These are phyloP conservation scores for Marasmius sp. DNA, from an alignment of 1,284 basidiomycete species.

Conservation along the genomic window DNA sequence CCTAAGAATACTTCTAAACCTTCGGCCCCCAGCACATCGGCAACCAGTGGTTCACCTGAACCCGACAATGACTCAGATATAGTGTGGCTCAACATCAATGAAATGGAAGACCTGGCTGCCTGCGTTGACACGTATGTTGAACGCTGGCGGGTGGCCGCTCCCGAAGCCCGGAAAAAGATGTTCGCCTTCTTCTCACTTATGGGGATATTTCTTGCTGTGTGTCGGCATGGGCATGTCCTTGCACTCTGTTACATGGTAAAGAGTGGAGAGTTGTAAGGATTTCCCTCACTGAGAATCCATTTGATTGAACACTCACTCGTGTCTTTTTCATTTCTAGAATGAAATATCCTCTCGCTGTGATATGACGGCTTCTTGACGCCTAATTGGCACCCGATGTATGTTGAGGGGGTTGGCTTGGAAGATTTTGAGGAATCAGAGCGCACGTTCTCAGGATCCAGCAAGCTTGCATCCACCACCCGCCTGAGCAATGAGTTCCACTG, in stretches of 20 bases:
- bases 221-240: slow-evolving; percentile 32
- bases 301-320: background rate
- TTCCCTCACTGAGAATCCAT: background rate
- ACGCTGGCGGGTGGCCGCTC: slow-evolving; percentile 32
- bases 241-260: slow-evolving; percentile 33
- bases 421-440: slow-evolving; percentile 34
- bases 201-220: slow-evolving; percentile 31
- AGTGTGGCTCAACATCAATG: slow-evolving; percentile 13
- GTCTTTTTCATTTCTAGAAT: background rate
- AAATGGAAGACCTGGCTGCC: slow-evolving; percentile 6
- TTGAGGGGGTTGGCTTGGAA: slow-evolving; percentile 30
- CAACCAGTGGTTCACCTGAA: no score
- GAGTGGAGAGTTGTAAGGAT: slow-evolving; percentile 34
- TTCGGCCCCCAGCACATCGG: background rate
- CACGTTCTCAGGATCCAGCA: slow-evolving; percentile 30
- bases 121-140: slow-evolving; percentile 23
- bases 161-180: slow-evolving; percentile 19
- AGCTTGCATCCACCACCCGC: slow-evolving; percentile 21
- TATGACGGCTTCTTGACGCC: background rate
- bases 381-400: slow-evolving; percentile 27
- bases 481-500: slow-evolving; percentile 26
- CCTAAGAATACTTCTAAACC: background rate
- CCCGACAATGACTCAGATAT: background rate
- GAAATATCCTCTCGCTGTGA: slow-evolving; percentile 6
- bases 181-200: slow-evolving; percentile 6